A percentile compares a stretch with the other conserved stretches of the same genome.
These are phyloP conservation scores for Penicillium egyptiacum DNA, from an alignment of 495 filamentous ascomycete genomes.

Conservation along the genomic window DNA sequence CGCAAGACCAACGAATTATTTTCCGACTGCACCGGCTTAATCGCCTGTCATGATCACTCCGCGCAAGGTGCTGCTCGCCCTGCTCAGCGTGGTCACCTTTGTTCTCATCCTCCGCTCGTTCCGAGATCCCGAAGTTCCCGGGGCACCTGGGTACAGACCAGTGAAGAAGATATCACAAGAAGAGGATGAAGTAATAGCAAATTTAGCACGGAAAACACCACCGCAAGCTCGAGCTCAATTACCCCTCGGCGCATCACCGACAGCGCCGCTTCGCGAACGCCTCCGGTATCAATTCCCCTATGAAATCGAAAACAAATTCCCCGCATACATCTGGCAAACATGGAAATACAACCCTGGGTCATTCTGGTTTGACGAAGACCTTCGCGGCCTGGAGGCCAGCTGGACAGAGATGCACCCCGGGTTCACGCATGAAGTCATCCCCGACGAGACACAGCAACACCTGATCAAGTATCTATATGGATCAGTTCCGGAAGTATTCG, in stretches of 20 bases:
- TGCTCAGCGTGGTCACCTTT: constrained; percentile 64
- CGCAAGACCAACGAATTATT: constrained; percentile 2
- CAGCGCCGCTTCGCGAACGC: constrained; percentile 69
- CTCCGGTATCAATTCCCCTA: constrained; percentile 94
- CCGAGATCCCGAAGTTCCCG: constrained; percentile 38
- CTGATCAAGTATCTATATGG: constrained; percentile 84
- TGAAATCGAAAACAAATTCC: constrained; percentile 81
- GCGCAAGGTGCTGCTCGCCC: constrained; percentile 67
- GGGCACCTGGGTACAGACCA: constrained; percentile 27
- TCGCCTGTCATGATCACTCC: constrained; percentile 62
- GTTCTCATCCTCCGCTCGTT: constrained; percentile 70
- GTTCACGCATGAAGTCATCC: constrained; percentile 95
- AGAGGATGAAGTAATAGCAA: constrained; percentile 16
- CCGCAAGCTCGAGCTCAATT: constrained; percentile 29
- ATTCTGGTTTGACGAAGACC: constrained; percentile 69
- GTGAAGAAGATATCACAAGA: constrained; percentile 27
- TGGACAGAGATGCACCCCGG: constrained; percentile 89
- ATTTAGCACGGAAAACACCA: constrained; percentile 17
- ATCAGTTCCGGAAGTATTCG: constrained; percentile 84
- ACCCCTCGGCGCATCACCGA: constrained; percentile 39
- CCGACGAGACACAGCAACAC: constrained; percentile 80
- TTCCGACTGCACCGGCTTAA: constrained; percentile 6
- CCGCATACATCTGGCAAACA: constrained; percentile 98
- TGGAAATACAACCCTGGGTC: constrained; percentile 90
- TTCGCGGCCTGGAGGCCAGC: constrained; percentile 80